These are phyloP conservation scores for Lichtheimia corymbifera DNA, from an alignment of 371 early-diverging fungal species.

Conservation along the genomic window DNA sequence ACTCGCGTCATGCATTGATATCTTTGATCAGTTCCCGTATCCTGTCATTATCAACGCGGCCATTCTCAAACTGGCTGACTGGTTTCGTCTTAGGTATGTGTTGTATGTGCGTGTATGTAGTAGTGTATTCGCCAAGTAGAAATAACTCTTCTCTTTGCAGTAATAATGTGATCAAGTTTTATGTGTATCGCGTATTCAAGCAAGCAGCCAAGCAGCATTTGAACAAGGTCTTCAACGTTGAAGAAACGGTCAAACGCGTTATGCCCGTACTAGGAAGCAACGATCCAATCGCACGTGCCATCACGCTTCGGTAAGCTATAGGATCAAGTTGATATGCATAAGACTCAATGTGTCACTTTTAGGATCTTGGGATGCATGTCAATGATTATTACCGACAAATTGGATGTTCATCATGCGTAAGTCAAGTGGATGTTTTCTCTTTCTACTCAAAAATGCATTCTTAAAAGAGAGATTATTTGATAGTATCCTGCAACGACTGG, in stretches of 20 bases:
- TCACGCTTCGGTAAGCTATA: conserved; percentile 51
- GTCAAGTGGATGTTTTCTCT: conserved; percentile 10
- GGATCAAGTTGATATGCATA: too few relatives aligned
- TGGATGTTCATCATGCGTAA: conserved; percentile 63
- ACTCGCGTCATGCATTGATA: conserved; percentile 48
- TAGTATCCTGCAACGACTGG: conserved; percentile 45
- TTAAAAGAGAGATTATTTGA: not conserved
- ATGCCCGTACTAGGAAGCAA: conserved; percentile 54
- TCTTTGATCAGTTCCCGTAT: conserved; percentile 56
- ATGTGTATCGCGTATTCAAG: conserved; percentile 57
- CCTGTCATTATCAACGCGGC: conserved; percentile 61
- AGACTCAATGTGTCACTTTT: not conserved
- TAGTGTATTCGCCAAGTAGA: too few relatives aligned
- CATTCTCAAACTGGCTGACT: conserved; percentile 60
- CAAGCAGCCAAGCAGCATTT: conserved; percentile 50
- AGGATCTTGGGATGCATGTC: conserved; percentile 63
- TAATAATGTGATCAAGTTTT: conserved; percentile 53
- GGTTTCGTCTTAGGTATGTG: conserved; percentile 52
- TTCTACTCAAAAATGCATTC: not conserved
- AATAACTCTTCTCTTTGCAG: conserved; percentile 20
- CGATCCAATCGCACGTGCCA: conserved; percentile 54
- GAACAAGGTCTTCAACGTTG: conserved; percentile 53
- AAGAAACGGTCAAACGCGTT: conserved; percentile 56
- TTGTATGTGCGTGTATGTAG: not conserved
- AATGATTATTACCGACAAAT: conserved; percentile 50